A percentile compares a stretch with the other conserved stretches of the same genome.
Conservation (phyloP, 2,329 filamentous ascomycete genomes). For the Xylariaceae sp. region DNA sequence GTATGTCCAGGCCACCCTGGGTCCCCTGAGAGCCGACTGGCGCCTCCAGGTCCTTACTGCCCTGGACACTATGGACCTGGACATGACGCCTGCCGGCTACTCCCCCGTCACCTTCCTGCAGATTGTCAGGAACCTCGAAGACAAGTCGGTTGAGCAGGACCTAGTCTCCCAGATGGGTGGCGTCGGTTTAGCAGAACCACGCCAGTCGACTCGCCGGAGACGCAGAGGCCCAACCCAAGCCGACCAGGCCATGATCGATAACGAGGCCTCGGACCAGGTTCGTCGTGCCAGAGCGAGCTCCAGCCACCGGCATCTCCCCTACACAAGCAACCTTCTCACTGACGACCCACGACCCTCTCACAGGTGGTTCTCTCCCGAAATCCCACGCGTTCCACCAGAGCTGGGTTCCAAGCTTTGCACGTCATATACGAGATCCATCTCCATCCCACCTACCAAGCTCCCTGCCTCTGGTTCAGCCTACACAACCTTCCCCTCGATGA, state of each 20-base stretch:
- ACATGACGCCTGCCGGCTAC: conserved; percentile 27
- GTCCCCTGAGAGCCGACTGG: conserved; percentile 45
- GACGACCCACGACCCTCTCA: no score
- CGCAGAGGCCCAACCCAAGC: conserved; percentile 12
- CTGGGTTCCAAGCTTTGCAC: conserved; percentile 20
- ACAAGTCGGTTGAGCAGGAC: conserved; percentile 34
- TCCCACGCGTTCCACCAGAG: no score
- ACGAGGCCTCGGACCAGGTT: conserved; percentile 47
- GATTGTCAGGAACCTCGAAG: conserved; percentile 46
- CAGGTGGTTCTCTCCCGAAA: no score
- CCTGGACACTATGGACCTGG: conserved; percentile 36
- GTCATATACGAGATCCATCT: conserved; percentile 68
- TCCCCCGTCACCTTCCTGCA: conserved; percentile 45
- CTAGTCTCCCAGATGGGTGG: conserved; percentile 38
- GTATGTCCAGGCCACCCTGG: conserved; percentile 52
- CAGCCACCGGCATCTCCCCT: no score
- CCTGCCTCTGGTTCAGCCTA: conserved; percentile 69
- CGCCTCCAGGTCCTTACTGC: conserved; percentile 46
- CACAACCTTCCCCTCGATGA: conserved; percentile 49
- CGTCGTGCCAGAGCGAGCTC: conserved; percentile 14
- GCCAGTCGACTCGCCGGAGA: neutral
- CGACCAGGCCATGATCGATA: conserved; percentile 41
- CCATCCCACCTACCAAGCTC: conserved; percentile 67
- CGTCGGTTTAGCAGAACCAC: conserved; percentile 33
- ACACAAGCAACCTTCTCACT: no score